These are phyloP conservation scores for Epichloe bromicola DNA, from an alignment of 2,329 filamentous ascomycete genomes.

Conservation along the genomic window DNA sequence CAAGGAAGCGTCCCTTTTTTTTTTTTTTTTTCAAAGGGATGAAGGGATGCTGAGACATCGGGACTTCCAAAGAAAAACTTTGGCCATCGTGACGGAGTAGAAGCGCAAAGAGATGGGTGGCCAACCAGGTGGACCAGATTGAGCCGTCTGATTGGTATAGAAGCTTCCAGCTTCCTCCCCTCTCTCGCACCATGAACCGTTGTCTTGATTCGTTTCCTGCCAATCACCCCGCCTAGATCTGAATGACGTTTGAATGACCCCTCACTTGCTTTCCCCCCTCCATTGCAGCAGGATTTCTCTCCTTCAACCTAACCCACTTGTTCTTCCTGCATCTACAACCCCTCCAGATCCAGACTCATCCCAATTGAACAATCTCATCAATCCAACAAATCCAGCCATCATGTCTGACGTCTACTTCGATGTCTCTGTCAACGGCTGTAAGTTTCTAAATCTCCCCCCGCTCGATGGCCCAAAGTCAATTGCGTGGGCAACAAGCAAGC, in stretches of 20 bases:
- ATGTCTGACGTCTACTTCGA: slow-evolving; percentile 9
- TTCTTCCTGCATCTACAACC: background rate
- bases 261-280: slow-evolving; percentile 2
- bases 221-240: slow-evolving; percentile 1
- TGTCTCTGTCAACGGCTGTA: slow-evolving; percentile 7
- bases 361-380: background rate
- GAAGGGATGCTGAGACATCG: no score
- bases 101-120: no score
- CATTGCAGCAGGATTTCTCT: background rate
- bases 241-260: slow-evolving; percentile 7
- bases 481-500: background rate
- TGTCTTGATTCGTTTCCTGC: background rate
- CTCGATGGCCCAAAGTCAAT: background rate
- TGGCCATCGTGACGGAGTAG: no score
- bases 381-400: background rate
- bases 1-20: no score
- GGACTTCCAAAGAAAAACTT: no score
- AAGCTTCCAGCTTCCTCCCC: slow-evolving; percentile 1
- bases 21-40: no score
- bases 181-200: background rate
- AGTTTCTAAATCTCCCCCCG: background rate
- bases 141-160: slow-evolving; percentile 1
- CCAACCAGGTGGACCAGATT: background rate
- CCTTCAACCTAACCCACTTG: background rate
- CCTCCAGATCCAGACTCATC: background rate